phyloP scores from a whole-genome alignment of 345 rosid species.

The Rhodamnia argentea region DNA sequence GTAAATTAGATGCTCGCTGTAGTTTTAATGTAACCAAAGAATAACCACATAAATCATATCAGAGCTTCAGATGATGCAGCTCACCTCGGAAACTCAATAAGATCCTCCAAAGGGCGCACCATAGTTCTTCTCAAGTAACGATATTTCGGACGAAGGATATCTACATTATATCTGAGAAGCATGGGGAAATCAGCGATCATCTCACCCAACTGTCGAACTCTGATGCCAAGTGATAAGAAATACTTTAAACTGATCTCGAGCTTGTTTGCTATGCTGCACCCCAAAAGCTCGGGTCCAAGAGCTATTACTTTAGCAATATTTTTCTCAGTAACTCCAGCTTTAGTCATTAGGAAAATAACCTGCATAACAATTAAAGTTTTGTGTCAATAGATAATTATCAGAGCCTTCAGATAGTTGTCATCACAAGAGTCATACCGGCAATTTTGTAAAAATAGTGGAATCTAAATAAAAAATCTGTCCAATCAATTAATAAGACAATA shows the following conservation, averaged over 20 bases:
- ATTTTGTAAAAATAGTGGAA: background rate
- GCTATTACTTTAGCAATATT: conserved; percentile 79
- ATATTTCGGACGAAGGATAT: conserved; percentile 71
- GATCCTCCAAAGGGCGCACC: conserved; percentile 79
- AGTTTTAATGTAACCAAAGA: background rate
- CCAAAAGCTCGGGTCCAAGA: conserved; percentile 76
- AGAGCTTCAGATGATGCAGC: background rate
- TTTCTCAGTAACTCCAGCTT: conserved; percentile 65
- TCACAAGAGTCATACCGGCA: background rate
- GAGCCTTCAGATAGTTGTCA: background rate
- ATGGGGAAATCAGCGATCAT: conserved; percentile 89
- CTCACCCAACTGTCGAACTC: conserved; percentile 46
- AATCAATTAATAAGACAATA: background rate
- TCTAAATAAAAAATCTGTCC: background rate
- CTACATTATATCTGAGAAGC: conserved; percentile 72
- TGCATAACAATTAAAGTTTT: conserved; percentile 3
- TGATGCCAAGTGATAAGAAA: conserved; percentile 69
- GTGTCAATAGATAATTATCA: background rate
- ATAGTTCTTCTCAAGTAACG: conserved; percentile 66
- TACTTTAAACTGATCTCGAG: conserved; percentile 73
- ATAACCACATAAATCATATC: background rate
- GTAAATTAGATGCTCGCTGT: background rate
- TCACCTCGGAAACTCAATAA: conserved; percentile 84
- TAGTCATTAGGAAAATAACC: conserved; percentile 79
- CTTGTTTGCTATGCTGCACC: conserved; percentile 66